Evolutionary conservation across 352 stramenopile species (phyloP).

Genomic region (Pseudoperonospora humuli): DNA sequence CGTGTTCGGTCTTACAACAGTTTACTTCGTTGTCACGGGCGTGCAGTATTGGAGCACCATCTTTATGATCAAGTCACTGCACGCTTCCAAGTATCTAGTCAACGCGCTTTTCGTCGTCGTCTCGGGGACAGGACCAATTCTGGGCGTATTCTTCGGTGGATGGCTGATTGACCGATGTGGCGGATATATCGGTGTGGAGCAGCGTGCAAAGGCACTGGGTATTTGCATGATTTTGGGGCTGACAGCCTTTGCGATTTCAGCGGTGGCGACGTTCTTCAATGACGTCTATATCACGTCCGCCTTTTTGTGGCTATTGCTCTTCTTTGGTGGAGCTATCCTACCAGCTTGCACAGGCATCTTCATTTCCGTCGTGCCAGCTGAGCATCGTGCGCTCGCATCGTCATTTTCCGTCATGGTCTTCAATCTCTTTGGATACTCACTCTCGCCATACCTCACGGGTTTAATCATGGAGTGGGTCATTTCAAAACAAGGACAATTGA

Average conservation of each 20-base stretch:
- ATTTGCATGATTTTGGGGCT: conserved; percentile 73
- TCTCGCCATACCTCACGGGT: conserved; percentile 69
- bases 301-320: conserved; percentile 75
- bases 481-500: conserved; percentile 40
- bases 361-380: conserved; percentile 69
- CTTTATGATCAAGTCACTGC: conserved; percentile 83
- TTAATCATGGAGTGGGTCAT: conserved; percentile 79
- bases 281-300: conserved; percentile 65
- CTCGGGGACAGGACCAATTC: conserved; percentile 67
- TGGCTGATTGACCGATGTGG: conserved; percentile 73
- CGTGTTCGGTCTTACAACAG: conserved; percentile 63
- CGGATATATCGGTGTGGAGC: conserved; percentile 69
- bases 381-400: conserved; percentile 66
- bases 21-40: conserved; percentile 83
- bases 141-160: conserved; percentile 75
- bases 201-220: conserved; percentile 63
- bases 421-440: conserved; percentile 73
- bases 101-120: conserved; percentile 79
- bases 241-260: conserved; percentile 53
- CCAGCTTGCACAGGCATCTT: conserved; percentile 81
- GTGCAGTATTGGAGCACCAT: conserved; percentile 86
- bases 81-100: conserved; percentile 76
- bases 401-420: conserved; percentile 81
- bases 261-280: conserved; percentile 71
- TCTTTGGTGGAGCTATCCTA: conserved; percentile 75